Evolutionary conservation across 2,329 filamentous ascomycete species (phyloP).

Genomic region (Ascochyta pisi): DNA sequence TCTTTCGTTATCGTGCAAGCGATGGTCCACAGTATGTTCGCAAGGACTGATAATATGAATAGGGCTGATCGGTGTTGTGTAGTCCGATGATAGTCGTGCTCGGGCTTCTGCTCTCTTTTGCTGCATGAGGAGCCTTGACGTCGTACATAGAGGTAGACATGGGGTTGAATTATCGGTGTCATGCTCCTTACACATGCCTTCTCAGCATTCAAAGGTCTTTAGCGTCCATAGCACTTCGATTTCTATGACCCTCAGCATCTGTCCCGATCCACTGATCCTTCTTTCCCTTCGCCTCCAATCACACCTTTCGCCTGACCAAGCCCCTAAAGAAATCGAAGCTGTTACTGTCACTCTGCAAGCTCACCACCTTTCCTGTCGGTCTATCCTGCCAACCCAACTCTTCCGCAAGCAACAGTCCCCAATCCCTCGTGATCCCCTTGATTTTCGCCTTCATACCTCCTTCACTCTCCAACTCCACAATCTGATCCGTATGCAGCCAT

Average conservation of each 20-base stretch:
- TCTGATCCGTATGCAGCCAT: slow-evolving; percentile 78
- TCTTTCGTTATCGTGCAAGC: slow-evolving; percentile 1
- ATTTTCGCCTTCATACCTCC: slow-evolving; percentile 77
- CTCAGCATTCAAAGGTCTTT: neutral
- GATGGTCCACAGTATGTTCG: neutral
- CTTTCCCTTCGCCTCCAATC: neutral
- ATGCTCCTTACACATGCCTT: no score
- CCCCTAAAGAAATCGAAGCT: slow-evolving; percentile 98
- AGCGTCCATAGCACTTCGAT: neutral
- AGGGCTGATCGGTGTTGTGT: neutral
- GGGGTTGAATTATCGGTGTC: no score
- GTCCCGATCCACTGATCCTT: no score
- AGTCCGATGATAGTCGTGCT: neutral
- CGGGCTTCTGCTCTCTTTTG: neutral
- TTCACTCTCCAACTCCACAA: slow-evolving; percentile 79
- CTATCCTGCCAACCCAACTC: slow-evolving; percentile 78
- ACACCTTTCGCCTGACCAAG: slow-evolving; percentile 80
- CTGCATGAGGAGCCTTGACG: no score
- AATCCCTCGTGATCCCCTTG: slow-evolving; percentile 88
- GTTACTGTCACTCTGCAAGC: slow-evolving; percentile 94
- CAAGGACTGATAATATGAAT: neutral
- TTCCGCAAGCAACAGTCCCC: slow-evolving; percentile 84
- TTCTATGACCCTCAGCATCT: no score
- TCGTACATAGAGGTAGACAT: no score
- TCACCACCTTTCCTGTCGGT: slow-evolving; percentile 77